Percentiles rank a stretch among this genome's conserved stretches.
These are phyloP conservation scores for Solanum virginianum DNA, from an alignment of 257 asterid genomes.

Conservation along the genomic window DNA sequence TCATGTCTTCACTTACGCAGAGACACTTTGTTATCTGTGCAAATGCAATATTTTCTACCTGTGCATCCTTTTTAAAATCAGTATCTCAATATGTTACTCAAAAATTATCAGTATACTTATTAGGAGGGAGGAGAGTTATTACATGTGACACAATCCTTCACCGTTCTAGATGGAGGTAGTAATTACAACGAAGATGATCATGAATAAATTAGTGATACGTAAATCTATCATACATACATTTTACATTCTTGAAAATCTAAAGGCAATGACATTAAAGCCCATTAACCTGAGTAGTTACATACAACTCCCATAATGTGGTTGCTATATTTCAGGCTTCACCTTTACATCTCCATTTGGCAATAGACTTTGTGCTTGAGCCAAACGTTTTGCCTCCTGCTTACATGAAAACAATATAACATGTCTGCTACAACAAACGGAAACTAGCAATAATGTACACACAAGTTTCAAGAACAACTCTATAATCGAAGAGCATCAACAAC, in stretches of 20 bases:
- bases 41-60: too few relatives aligned
- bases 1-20: too few relatives aligned
- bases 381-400: conserved; percentile 45
- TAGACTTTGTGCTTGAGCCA: conserved; percentile 32
- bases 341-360: conserved; percentile 58
- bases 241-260: neutral
- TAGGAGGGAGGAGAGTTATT: neutral
- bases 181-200: neutral
- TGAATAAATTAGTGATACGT: neutral
- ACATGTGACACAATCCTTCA: neutral
- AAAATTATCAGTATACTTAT: too few relatives aligned
- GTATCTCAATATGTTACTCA: too few relatives aligned
- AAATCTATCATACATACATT: neutral
- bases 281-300: neutral
- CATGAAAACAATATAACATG: neutral
- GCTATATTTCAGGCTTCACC: conserved; percentile 32
- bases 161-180: neutral
- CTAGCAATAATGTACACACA: neutral
- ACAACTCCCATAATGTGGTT: neutral
- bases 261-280: neutral
- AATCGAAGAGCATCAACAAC: neutral
- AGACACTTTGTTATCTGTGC: too few relatives aligned
- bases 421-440: neutral
- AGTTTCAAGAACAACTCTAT: neutral
- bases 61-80: too few relatives aligned